These are phyloP conservation scores for Aspergillus versicolor DNA, from an alignment of 2,329 filamentous ascomycete genomes.

Conservation along the genomic window DNA sequence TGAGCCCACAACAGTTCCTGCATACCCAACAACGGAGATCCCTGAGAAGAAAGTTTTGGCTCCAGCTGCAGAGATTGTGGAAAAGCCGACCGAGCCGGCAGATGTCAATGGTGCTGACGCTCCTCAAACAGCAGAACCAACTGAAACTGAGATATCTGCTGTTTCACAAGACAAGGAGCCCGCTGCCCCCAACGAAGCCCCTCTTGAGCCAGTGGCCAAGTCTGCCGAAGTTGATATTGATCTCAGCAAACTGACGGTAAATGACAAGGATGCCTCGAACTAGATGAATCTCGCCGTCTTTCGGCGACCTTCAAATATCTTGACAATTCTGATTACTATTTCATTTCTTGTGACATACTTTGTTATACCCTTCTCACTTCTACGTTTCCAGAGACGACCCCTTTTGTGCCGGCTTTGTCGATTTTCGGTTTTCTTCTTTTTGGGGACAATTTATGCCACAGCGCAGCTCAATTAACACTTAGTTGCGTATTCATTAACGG, in stretches of 20 bases:
- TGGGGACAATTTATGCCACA: constrained; percentile 10
- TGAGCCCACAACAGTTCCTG: constrained; percentile 9
- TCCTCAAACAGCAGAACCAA: constrained; percentile 1
- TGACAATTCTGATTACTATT: constrained; percentile 1
- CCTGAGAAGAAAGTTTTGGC: background rate
- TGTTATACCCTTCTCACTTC: constrained; percentile 20
- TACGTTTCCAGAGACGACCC: constrained; percentile 10
- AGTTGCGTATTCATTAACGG: constrained; percentile 17
- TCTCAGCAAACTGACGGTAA: constrained; percentile 24
- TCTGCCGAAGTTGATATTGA: constrained; percentile 26
- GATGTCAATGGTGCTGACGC: background rate
- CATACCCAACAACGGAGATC: background rate
- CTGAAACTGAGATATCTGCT: constrained; percentile 7
- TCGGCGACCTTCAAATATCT: background rate
- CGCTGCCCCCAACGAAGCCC: constrained; percentile 7
- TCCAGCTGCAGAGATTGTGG: background rate
- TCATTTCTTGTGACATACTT: constrained; percentile 19
- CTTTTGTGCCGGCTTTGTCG: constrained; percentile 9
- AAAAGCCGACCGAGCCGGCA: background rate
- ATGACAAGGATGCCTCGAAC: constrained; percentile 7
- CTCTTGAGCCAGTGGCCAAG: constrained; percentile 6
- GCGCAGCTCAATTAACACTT: constrained; percentile 8
- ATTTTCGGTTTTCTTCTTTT: constrained; percentile 1
- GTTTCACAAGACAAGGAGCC: background rate
- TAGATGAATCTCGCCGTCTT: constrained; percentile 1